Percentiles rank a stretch among this genome's conserved stretches.
Evolutionary conservation across 2,329 filamentous ascomycete genomes (phyloP).

Genomic region (Neofusicoccum cordaticola): DNA sequence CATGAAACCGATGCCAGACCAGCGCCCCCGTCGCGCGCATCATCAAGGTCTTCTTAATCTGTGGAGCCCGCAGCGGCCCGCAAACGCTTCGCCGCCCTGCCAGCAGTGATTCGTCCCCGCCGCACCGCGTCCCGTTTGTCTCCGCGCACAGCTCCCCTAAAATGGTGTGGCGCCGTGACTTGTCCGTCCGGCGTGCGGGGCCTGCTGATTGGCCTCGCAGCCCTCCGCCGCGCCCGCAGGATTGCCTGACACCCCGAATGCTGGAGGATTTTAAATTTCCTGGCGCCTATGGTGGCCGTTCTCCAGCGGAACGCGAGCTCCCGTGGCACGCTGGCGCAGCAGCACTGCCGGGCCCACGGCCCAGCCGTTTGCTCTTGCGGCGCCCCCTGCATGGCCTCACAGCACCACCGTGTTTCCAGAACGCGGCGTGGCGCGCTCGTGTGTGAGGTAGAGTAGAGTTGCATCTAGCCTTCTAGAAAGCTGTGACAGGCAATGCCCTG

Average conservation of each 20-base stretch:
- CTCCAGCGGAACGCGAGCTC: too few relatives aligned
- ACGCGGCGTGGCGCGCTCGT: neutral
- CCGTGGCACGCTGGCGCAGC: too few relatives aligned
- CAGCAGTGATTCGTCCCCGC: neutral
- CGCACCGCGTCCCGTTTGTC: slow-evolving; percentile 10
- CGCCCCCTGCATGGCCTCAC: neutral
- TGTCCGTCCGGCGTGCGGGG: neutral
- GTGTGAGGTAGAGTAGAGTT: slow-evolving; percentile 1
- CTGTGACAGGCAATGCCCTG: neutral
- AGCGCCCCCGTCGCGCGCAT: neutral
- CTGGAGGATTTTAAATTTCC: slow-evolving; percentile 13
- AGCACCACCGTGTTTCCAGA: slow-evolving; percentile 3
- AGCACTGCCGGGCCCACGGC: neutral
- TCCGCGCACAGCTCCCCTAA: slow-evolving; percentile 10
- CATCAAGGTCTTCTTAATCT: neutral
- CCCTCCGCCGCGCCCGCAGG: neutral
- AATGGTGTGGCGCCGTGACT: slow-evolving; percentile 3
- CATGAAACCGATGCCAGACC: neutral
- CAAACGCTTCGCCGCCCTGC: slow-evolving; percentile 12
- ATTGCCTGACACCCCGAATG: neutral
- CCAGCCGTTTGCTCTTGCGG: neutral
- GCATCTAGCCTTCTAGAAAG: neutral
- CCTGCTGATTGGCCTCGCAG: neutral
- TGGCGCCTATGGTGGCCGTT: neutral
- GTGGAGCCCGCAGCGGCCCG: slow-evolving; percentile 13